phyloP scores from a whole-genome alignment of 2,329 filamentous ascomycete genomes.

The Knoxdaviesia proteae region DNA sequence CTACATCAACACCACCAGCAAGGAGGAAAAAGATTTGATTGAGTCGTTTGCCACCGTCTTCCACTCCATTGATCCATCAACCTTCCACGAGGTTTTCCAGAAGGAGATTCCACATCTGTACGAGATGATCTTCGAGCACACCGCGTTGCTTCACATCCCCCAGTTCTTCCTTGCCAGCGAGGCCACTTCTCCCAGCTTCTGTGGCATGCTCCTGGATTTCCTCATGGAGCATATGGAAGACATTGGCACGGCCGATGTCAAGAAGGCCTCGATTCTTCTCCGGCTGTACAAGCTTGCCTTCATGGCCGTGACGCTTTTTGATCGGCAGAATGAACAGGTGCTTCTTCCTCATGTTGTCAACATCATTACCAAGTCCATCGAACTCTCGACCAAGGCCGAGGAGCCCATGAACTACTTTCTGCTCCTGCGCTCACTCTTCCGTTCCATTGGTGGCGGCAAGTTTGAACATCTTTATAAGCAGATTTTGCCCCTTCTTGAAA shows the following conservation, averaged over 20 bases:
- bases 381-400: conserved; percentile 83
- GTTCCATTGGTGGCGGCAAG: conserved; percentile 89
- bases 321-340: conserved; percentile 84
- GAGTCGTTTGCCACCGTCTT: conserved; percentile 98
- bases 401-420: conserved; percentile 99
- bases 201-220: conserved; percentile 92
- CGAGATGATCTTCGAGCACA: conserved; percentile 94
- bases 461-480: conserved; percentile 98
- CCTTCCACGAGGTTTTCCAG: conserved; percentile 96
- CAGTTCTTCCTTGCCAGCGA: conserved; percentile 99
- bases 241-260: conserved; percentile 77
- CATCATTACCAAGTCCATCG: conserved; percentile 92
- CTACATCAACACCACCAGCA: conserved; percentile 80
- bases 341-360: conserved; percentile 89
- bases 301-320: conserved; percentile 97
- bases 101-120: conserved; percentile 93
- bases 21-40: conserved; percentile 91
- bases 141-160: conserved; percentile 78
- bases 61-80: conserved; percentile 93
- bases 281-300: conserved; percentile 95
- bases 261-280: conserved; percentile 79
- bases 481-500: conserved; percentile 85
- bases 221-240: conserved; percentile 93
- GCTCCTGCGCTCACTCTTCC: conserved; percentile 73
- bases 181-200: conserved; percentile 91